Evolutionary conservation across 73 alveolate genomes (phyloP).

Genomic region (Uronychia binucleata): DNA sequence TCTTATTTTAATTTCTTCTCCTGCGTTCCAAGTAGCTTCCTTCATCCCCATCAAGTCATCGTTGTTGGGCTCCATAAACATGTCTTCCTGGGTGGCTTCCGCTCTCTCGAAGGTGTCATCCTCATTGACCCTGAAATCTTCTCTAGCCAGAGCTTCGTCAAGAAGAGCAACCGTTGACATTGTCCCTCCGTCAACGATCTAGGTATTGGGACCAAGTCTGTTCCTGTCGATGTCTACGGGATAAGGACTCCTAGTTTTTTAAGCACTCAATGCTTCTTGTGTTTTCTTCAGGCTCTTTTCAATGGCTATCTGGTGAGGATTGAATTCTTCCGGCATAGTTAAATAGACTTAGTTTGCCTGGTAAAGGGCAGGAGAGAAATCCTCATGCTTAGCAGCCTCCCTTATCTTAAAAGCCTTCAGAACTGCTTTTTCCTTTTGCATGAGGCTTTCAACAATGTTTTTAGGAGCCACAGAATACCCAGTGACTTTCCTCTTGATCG

Average conservation of each 20-base stretch:
- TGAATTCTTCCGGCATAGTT: neutral
- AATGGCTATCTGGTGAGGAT: neutral
- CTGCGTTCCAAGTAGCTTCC: too few relatives aligned
- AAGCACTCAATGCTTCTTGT: too few relatives aligned
- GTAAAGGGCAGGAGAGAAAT: slow-evolving; percentile 2
- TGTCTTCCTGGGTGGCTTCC: slow-evolving; percentile 1
- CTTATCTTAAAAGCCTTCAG: neutral
- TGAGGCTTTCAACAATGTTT: slow-evolving; percentile 27
- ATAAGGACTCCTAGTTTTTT: neutral
- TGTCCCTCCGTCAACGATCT: too few relatives aligned
- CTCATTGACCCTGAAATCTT: too few relatives aligned
- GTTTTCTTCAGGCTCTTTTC: neutral
- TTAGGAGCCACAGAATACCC: slow-evolving; percentile 44
- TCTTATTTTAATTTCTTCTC: too few relatives aligned
- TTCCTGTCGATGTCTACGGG: neutral
- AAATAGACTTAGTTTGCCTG: neutral
- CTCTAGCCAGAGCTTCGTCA: too few relatives aligned
- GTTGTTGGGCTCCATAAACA: neutral
- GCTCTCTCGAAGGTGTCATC: slow-evolving; percentile 2
- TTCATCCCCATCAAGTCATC: too few relatives aligned
- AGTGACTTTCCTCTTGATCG: slow-evolving; percentile 22
- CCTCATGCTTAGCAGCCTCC: slow-evolving; percentile 12
- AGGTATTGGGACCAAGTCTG: too few relatives aligned
- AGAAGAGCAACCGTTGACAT: too few relatives aligned
- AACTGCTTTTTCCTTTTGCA: slow-evolving; percentile 10